A percentile compares a stretch with the other conserved stretches of the same genome.
Evolutionary conservation across 108 stramenopile species (phyloP).

Genomic region (Mayamaea pseudoterrestris): DNA sequence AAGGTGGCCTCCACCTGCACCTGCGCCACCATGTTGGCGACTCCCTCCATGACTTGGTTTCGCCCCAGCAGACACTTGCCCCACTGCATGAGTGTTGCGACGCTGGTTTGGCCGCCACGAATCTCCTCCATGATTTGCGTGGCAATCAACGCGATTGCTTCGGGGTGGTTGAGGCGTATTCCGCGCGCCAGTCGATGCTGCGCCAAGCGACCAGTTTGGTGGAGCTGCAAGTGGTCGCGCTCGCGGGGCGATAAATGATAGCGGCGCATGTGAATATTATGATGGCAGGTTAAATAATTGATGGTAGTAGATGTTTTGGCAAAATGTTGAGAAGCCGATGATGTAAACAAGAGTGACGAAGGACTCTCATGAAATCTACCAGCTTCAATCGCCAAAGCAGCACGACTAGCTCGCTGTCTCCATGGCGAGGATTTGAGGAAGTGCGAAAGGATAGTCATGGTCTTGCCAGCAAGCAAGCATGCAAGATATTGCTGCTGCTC

Average conservation of each 20-base stretch:
- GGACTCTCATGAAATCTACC: no score
- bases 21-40: slow-evolving; percentile 66
- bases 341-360: no score
- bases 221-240: slow-evolving; percentile 75
- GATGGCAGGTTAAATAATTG: no score
- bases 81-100: slow-evolving; percentile 81
- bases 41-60: slow-evolving; percentile 80
- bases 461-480: no score
- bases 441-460: no score
- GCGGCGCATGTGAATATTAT: slow-evolving; percentile 5
- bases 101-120: slow-evolving; percentile 72
- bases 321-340: no score
- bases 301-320: no score
- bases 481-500: no score
- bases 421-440: no score
- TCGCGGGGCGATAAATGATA: slow-evolving; percentile 72
- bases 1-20: slow-evolving; percentile 98
- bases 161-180: slow-evolving; percentile 78
- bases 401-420: no score
- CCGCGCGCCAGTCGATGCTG: slow-evolving; percentile 92
- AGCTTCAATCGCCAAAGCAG: no score
- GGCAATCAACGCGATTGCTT: slow-evolving; percentile 81
- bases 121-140: slow-evolving; percentile 91
- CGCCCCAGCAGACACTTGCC: slow-evolving; percentile 77
- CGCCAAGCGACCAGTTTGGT: slow-evolving; percentile 79